Percentiles rank a stretch among this genome's conserved stretches.
These are phyloP conservation scores for Blastobotrys terrestris DNA, from an alignment of 805 yeast genomes.

Conservation along the genomic window DNA sequence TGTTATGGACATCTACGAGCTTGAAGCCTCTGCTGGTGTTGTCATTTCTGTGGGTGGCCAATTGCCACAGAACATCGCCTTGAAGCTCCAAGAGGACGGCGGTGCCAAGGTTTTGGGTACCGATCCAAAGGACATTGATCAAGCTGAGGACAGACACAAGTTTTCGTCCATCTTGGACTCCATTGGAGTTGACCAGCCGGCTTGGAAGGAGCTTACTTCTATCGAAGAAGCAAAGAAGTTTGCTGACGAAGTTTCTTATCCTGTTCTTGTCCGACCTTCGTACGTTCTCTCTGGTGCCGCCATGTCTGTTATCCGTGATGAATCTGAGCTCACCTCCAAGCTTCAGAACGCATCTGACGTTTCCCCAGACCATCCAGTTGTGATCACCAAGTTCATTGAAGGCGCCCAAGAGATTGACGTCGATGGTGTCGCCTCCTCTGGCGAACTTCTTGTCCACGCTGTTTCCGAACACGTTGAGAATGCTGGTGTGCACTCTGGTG, in stretches of 20 bases:
- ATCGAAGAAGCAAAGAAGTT: constrained; percentile 77
- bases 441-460: constrained; percentile 87
- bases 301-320: constrained; percentile 84
- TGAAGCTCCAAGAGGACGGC: constrained; percentile 61
- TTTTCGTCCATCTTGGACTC: constrained; percentile 91
- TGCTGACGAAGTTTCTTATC: constrained; percentile 84
- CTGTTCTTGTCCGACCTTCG: constrained; percentile 95
- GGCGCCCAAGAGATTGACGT: constrained; percentile 97
- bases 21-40: constrained; percentile 84
- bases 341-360: constrained; percentile 85
- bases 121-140: constrained; percentile 88
- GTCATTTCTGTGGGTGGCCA: constrained; percentile 98
- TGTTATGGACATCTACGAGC: constrained; percentile 93
- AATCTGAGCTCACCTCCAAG: constrained; percentile 74
- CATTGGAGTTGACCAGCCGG: constrained; percentile 92
- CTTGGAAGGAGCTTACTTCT: constrained; percentile 93
- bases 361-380: constrained; percentile 95
- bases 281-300: constrained; percentile 98
- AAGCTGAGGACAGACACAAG: constrained; percentile 98
- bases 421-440: constrained; percentile 91
- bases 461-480: constrained; percentile 97
- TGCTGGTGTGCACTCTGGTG: constrained; percentile 99
- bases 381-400: constrained; percentile 89
- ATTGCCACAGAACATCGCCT: constrained; percentile 94
- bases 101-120: constrained; percentile 93